Evolutionary conservation across 2,329 filamentous ascomycete genomes (phyloP).

Genomic region (Aspergillus sp.): DNA sequence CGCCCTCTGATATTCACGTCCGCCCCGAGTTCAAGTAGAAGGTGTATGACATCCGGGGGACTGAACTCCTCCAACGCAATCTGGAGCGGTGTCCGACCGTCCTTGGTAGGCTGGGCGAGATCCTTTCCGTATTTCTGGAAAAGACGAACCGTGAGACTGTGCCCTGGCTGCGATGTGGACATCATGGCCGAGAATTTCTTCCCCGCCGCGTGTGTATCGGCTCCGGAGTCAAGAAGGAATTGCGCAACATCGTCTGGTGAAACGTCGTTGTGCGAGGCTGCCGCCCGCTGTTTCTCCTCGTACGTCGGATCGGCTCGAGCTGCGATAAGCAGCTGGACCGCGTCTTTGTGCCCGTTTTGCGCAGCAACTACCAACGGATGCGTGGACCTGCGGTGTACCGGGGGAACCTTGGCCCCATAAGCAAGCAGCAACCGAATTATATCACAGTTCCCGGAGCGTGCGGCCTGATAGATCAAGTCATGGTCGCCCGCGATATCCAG

Average conservation of each 20-base stretch:
- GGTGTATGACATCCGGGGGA: slow-evolving; percentile 2
- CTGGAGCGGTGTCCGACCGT: background rate
- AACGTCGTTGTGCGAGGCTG: background rate
- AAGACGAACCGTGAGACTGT: background rate
- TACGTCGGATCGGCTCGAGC: background rate
- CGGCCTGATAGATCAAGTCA: background rate
- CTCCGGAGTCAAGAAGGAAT: background rate
- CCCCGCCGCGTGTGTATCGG: background rate
- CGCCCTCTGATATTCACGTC: background rate
- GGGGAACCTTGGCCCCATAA: background rate
- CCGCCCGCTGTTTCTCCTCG: background rate
- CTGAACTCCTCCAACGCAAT: slow-evolving; percentile 1
- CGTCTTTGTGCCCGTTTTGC: background rate
- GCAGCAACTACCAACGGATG: slow-evolving; percentile 1
- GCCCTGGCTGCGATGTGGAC: background rate
- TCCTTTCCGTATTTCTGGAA: background rate
- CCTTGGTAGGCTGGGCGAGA: background rate
- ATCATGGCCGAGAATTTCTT: background rate
- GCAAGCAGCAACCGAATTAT: background rate
- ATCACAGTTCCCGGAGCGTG: background rate
- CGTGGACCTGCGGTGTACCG: background rate
- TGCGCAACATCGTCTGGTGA: background rate
- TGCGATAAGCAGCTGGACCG: background rate
- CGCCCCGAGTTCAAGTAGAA: background rate
- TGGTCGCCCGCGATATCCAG: background rate